Percentiles rank a stretch among this genome's conserved stretches.
phyloP scores from a whole-genome alignment of 2,329 filamentous ascomycete genomes.

The Exophiala sp. region DNA sequence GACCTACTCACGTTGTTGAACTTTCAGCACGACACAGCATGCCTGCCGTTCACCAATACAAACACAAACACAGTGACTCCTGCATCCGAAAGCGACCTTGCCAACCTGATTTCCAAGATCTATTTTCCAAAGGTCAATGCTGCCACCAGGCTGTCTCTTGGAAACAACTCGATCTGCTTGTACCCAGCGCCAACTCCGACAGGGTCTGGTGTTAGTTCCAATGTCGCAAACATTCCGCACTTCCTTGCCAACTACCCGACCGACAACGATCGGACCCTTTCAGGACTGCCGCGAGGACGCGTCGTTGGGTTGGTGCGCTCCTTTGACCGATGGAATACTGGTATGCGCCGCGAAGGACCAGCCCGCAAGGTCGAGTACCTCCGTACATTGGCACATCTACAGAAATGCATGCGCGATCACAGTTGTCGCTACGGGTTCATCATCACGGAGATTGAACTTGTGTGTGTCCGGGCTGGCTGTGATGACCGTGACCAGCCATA shows the following conservation, averaged over 20 bases:
- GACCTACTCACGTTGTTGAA: conserved; percentile 70
- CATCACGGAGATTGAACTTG: conserved; percentile 90
- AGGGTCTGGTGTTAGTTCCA: conserved; percentile 34
- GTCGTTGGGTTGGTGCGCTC: conserved; percentile 83
- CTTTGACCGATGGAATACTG: conserved; percentile 92
- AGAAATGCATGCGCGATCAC: conserved; percentile 90
- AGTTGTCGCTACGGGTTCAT: conserved; percentile 93
- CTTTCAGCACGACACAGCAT: conserved; percentile 60
- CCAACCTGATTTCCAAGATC: conserved; percentile 70
- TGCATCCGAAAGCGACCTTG: conserved; percentile 73
- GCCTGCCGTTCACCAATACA: conserved; percentile 53
- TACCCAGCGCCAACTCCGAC: conserved; percentile 37
- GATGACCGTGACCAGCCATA: conserved; percentile 64
- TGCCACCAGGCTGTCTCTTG: conserved; percentile 72
- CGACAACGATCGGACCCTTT: conserved; percentile 47
- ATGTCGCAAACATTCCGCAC: conserved; percentile 46
- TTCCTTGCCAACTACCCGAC: conserved; percentile 54
- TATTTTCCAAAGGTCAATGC: conserved; percentile 86
- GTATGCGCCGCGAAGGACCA: conserved; percentile 82
- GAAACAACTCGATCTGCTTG: conserved; percentile 55
- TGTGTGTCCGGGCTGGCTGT: conserved; percentile 77
- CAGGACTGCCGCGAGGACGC: conserved; percentile 55
- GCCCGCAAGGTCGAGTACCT: conserved; percentile 87
- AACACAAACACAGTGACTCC: conserved; percentile 59
- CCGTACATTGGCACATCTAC: conserved; percentile 77